Conservation (phyloP, 1,284 basidiomycete species). For the Meira miltonrushii region DNA sequence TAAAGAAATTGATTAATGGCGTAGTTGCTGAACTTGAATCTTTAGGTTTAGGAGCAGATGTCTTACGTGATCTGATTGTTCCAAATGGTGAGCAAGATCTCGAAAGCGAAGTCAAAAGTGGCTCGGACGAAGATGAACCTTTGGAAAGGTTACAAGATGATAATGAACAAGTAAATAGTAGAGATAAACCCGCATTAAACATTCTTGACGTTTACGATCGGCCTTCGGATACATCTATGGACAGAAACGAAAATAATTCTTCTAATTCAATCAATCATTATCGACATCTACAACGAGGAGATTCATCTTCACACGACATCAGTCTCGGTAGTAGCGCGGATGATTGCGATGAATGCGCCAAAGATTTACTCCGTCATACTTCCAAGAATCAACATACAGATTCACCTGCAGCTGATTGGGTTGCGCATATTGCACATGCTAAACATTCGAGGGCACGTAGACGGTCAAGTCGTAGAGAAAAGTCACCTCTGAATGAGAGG, state of each 20-base stretch:
- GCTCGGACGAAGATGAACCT: not conserved
- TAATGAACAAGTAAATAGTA: conserved; percentile 10
- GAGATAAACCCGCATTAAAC: too few species aligned
- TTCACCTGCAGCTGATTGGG: conserved; percentile 22
- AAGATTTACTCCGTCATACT: conserved; percentile 4
- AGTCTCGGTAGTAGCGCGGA: conserved; percentile 4
- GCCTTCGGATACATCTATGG: too few species aligned
- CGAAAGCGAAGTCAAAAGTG: conserved; percentile 8
- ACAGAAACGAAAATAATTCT: too few species aligned
- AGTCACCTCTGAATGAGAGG: not conserved
- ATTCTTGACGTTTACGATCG: too few species aligned
- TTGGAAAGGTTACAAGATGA: not conserved
- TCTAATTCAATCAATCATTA: not conserved
- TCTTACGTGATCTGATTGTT: conserved; percentile 58
- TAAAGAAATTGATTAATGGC: conserved; percentile 87
- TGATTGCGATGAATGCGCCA: conserved; percentile 11
- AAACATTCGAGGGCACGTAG: conserved; percentile 7
- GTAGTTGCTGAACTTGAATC: conserved; percentile 74
- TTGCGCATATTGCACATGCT: conserved; percentile 18
- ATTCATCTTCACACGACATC: not conserved
- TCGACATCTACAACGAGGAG: not conserved
- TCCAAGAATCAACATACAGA: not conserved
- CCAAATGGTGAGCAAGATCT: conserved; percentile 21
- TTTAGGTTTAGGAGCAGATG: conserved; percentile 67
- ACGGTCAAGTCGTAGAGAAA: not conserved